phyloP scores from a whole-genome alignment of 2,329 filamentous ascomycete species.

The Tolypocladium inflatum region DNA sequence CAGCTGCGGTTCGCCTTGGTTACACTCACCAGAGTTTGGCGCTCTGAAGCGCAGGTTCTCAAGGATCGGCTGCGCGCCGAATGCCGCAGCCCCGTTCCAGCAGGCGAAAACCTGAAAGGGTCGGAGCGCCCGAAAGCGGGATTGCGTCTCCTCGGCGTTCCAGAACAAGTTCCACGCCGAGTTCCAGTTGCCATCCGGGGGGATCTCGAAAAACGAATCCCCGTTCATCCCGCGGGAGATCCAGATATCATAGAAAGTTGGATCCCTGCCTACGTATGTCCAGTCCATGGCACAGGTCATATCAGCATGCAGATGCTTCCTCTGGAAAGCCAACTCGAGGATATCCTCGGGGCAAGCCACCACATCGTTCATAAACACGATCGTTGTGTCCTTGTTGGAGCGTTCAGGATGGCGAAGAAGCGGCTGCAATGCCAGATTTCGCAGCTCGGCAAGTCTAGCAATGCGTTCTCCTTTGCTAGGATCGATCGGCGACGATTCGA shows the following conservation, averaged over 20 bases:
- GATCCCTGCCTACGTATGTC: constrained; percentile 31
- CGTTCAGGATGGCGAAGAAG: constrained; percentile 20
- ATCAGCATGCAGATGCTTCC: constrained; percentile 32
- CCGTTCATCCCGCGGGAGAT: constrained; percentile 41
- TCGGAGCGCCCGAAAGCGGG: constrained; percentile 21
- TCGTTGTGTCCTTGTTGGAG: constrained; percentile 25
- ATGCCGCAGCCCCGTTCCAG: constrained; percentile 47
- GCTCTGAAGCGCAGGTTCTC: constrained; percentile 34
- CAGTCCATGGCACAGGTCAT: constrained; percentile 54
- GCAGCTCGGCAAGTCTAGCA: constrained; percentile 34
- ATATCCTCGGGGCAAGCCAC: constrained; percentile 44
- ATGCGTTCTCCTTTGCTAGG: constrained; percentile 35
- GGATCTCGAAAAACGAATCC: constrained; percentile 45
- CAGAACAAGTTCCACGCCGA: constrained; percentile 42
- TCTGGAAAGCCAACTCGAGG: constrained; percentile 45
- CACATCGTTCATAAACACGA: constrained; percentile 47
- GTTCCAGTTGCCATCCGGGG: constrained; percentile 38
- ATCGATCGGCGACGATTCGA: constrained; percentile 31
- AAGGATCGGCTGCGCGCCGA: constrained; percentile 37
- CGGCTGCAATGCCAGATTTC: constrained; percentile 42
- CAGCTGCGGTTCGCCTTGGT: constrained; percentile 43
- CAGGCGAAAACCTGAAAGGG: constrained; percentile 53
- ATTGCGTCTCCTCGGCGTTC: constrained; percentile 29
- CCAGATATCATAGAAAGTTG: constrained; percentile 50
- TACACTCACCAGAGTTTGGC: constrained; percentile 32